A percentile compares a stretch with the other conserved stretches of the same genome.
Conservation (phyloP, 2,329 filamentous ascomycete genomes). For the Colletotrichum aenigma region DNA sequence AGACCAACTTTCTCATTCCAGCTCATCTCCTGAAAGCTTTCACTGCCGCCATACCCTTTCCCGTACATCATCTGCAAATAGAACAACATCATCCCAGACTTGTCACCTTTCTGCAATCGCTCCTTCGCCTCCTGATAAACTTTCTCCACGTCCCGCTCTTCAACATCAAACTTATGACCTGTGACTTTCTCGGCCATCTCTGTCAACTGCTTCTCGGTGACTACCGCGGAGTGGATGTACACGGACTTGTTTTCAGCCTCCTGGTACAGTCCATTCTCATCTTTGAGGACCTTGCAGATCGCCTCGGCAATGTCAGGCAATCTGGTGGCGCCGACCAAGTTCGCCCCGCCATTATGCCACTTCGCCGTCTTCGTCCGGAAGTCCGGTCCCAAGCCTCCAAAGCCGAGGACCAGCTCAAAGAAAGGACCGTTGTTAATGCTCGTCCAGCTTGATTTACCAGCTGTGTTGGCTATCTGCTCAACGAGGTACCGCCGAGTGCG, state of each 20-base stretch:
- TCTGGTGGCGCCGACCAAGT: constrained; percentile 49
- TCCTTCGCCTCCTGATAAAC: not conserved
- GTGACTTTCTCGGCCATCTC: constrained; percentile 25
- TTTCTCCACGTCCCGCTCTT: not conserved
- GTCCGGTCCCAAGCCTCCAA: constrained; percentile 17
- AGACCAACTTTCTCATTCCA: not conserved
- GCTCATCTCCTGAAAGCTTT: constrained; percentile 10
- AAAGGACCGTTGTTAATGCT: constrained; percentile 47
- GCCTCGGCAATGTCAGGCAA: constrained; percentile 50
- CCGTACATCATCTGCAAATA: constrained; percentile 12
- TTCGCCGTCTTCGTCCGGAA: constrained; percentile 31
- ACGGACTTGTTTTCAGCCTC: constrained; percentile 58
- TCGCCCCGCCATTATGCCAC: constrained; percentile 54
- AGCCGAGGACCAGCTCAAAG: constrained; percentile 27
- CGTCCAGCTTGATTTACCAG: constrained; percentile 29
- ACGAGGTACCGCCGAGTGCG: constrained; percentile 8
- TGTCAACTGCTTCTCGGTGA: constrained; percentile 56
- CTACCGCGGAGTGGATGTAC: constrained; percentile 53
- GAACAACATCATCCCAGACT: not conserved
- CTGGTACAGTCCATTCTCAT: constrained; percentile 34
- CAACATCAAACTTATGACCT: not conserved
- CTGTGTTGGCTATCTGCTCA: constrained; percentile 9
- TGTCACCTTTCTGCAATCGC: not conserved
- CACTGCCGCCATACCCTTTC: constrained; percentile 1
- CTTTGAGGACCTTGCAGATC: constrained; percentile 46